Conservation (phyloP, 495 filamentous ascomycete genomes). For the Penicillium taxi region DNA sequence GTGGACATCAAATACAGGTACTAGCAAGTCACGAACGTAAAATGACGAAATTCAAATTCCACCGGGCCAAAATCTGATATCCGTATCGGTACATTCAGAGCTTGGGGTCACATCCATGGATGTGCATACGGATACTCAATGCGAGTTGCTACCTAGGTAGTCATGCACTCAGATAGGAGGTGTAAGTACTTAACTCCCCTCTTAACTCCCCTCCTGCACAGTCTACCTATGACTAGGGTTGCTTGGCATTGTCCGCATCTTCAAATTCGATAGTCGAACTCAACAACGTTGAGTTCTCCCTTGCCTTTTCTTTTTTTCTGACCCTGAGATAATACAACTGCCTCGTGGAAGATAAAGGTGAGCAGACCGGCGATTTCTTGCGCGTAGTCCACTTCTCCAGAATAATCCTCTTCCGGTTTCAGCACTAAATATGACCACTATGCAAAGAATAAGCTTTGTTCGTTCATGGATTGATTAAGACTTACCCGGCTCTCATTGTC, state of each 20-base stretch:
- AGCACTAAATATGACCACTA: slow-evolving; percentile 3
- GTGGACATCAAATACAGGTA: slow-evolving; percentile 1
- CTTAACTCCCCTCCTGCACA: background rate
- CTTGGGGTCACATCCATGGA: no score
- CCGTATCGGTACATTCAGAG: no score
- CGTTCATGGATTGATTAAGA: background rate
- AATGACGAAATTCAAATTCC: no score
- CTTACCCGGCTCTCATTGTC: slow-evolving; percentile 4
- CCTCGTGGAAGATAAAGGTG: slow-evolving; percentile 3
- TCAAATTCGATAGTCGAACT: background rate
- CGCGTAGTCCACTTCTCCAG: background rate
- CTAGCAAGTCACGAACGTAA: no score
- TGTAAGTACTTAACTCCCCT: slow-evolving; percentile 2
- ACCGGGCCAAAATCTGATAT: background rate
- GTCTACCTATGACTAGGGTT: background rate
- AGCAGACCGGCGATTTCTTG: slow-evolving; percentile 3
- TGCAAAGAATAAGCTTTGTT: background rate
- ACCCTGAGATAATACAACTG: background rate
- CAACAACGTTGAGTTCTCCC: background rate
- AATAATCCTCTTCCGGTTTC: background rate
- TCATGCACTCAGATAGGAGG: background rate
- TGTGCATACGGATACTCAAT: no score
- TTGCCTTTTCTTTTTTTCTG: background rate
- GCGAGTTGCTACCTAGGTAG: no score
- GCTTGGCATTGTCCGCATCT: background rate